Percentiles rank a stretch among this genome's conserved stretches.
These are phyloP conservation scores for Raffaelea albimanens DNA, from an alignment of 2,329 filamentous ascomycete species.

Conservation along the genomic window DNA sequence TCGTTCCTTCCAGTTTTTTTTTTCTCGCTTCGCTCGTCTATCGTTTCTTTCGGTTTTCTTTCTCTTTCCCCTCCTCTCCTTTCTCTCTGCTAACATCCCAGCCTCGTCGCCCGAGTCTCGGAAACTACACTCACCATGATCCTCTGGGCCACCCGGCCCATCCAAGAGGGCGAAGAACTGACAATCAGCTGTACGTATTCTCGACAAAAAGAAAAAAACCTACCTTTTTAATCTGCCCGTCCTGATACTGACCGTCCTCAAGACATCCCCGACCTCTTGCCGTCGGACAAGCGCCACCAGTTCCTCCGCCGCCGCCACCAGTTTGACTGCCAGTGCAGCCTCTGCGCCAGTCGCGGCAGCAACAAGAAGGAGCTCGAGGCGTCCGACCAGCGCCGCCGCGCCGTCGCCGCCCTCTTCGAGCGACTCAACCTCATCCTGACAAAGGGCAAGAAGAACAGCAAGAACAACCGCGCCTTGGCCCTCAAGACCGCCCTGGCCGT, in stretches of 20 bases:
- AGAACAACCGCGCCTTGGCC: conserved; percentile 14
- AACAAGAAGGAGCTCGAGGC: conserved; percentile 3
- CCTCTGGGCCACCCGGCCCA: conserved; percentile 16
- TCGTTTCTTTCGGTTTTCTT: too few relatives aligned
- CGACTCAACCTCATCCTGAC: background rate
- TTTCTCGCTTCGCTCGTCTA: too few relatives aligned
- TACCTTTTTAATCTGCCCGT: too few relatives aligned
- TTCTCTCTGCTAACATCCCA: conserved; percentile 3
- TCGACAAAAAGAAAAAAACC: too few relatives aligned
- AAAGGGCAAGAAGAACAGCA: background rate
- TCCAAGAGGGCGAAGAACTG: conserved; percentile 19
- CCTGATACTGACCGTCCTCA: background rate
- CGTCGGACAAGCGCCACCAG: conserved; percentile 12
- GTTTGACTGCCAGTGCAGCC: conserved; percentile 19
- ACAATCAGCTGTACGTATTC: conserved; percentile 19
- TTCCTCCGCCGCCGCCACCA: conserved; percentile 15
- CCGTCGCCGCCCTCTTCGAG: too few relatives aligned
- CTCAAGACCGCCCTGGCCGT: background rate
- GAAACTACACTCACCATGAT: conserved; percentile 14
- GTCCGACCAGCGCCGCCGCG: conserved; percentile 19
- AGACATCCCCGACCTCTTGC: conserved; percentile 14
- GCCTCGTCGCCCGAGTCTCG: conserved; percentile 15
- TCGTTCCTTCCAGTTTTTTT: too few relatives aligned
- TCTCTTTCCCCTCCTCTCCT: background rate
- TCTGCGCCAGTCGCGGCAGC: conserved; percentile 11